A percentile compares a stretch with the other conserved stretches of the same genome.
phyloP scores from a whole-genome alignment of 257 asterid species.

The Ocimum tenuiflorum region DNA sequence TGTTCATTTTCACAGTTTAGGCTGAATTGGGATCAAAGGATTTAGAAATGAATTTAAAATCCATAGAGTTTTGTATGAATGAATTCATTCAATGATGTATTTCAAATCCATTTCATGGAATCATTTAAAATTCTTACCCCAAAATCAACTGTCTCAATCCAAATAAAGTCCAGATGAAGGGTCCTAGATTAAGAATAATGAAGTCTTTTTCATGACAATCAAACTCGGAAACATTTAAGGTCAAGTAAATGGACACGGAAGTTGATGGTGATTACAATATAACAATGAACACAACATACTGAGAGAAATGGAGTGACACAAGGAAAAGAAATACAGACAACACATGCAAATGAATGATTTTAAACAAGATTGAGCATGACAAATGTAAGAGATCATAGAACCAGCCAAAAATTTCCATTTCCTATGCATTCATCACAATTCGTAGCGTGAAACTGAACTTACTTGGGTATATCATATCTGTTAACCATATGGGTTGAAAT shows the following conservation, averaged over 20 bases:
- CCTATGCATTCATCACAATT: neutral
- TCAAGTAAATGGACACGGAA: neutral
- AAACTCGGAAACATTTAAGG: neutral
- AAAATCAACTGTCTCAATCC: neutral
- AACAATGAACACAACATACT: neutral
- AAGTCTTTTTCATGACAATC: neutral
- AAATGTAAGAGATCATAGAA: neutral
- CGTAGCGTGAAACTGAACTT: conserved; percentile 1
- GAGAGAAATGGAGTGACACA: neutral
- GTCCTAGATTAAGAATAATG: neutral
- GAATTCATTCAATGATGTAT: neutral
- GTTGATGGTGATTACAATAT: neutral
- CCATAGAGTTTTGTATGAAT: neutral
- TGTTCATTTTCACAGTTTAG: neutral
- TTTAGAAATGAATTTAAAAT: neutral
- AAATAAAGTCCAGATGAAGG: neutral
- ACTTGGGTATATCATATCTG: conserved; percentile 69
- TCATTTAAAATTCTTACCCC: neutral
- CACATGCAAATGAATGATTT: too few relatives aligned
- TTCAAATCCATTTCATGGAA: neutral
- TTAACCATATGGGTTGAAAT: conserved; percentile 69
- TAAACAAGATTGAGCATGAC: neutral
- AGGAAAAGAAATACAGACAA: neutral
- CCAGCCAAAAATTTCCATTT: neutral
- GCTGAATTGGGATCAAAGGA: neutral